These are phyloP conservation scores for Tephrocybe sp. DNA, from an alignment of 768 basidiomycete genomes.

Conservation along the genomic window DNA sequence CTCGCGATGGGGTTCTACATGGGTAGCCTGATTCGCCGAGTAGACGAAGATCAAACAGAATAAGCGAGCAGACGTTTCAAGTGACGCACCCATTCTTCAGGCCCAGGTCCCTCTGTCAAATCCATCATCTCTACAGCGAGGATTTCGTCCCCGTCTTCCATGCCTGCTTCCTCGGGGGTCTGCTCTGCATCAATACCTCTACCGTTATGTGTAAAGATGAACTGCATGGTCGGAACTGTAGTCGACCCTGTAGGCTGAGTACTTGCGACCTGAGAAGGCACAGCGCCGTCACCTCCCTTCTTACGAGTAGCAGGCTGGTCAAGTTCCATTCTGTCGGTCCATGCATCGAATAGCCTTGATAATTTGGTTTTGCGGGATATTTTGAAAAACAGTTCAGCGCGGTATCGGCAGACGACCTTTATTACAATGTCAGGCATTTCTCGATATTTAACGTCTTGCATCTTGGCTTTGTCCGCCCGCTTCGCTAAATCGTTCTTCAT, in stretches of 20 bases:
- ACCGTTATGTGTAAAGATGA: slow-evolving; percentile 84
- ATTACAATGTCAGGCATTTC: slow-evolving; percentile 89
- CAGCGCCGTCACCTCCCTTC: slow-evolving; percentile 36
- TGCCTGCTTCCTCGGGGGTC: slow-evolving; percentile 82
- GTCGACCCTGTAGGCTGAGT: slow-evolving; percentile 39
- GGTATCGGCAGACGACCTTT: slow-evolving; percentile 85
- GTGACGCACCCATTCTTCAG: slow-evolving; percentile 60
- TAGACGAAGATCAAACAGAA: not conserved
- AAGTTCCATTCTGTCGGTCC: slow-evolving; percentile 85
- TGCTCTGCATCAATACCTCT: slow-evolving; percentile 75
- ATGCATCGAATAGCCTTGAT: slow-evolving; percentile 77
- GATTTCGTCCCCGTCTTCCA: slow-evolving; percentile 89
- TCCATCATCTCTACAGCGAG: slow-evolving; percentile 90
- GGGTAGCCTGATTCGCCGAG: slow-evolving; percentile 48
- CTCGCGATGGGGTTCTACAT: slow-evolving; percentile 61
- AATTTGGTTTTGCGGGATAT: slow-evolving; percentile 89
- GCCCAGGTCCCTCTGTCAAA: slow-evolving; percentile 64
- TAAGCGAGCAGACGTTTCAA: not conserved
- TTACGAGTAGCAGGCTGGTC: slow-evolving; percentile 35
- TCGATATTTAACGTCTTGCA: slow-evolving; percentile 77
- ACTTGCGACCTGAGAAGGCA: slow-evolving; percentile 49
- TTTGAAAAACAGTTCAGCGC: slow-evolving; percentile 90
- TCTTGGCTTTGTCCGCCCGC: slow-evolving; percentile 73
- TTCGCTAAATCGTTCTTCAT: slow-evolving; percentile 83
- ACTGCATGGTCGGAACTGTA: slow-evolving; percentile 57